Evolutionary conservation across 2,329 filamentous ascomycete genomes (phyloP), one percentile per base, ranked within the genome.

Genomic region (Ophiostoma fasciatum): DNA sequence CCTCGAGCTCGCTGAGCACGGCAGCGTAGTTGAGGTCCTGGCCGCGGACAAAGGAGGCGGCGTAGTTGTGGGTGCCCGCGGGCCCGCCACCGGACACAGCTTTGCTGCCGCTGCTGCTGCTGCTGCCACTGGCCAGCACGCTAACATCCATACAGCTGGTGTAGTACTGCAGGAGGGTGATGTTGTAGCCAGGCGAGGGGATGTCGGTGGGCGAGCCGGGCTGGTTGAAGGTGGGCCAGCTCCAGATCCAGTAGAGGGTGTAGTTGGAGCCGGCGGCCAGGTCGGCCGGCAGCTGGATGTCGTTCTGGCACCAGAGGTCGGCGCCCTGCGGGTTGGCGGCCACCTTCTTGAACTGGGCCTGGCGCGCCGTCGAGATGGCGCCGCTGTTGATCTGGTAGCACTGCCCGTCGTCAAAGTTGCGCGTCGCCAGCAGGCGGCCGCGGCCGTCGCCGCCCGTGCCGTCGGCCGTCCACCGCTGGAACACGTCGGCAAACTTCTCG

Each of bases 231-330:
- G 72, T 77, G 3, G 79, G 78, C 83, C 85, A 98, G 56, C 93
- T 80, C 90, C 90, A 96, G 31, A 94, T 78, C 88, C 88, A 96
- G 64, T 94, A 93, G 35, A 94, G 59, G 4, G 84, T 88, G 54
- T 87, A 82, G 20, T 68, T 66, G 21, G 75, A 69, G 30, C 74
- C 74, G 9, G 63, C 55, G n/a, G 67, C 56, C 31, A 74, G 61
- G 46, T 80, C 69, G 5, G 62, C 51, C 0, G 90, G 90, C 12
- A 98, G 62, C 49, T 76, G 66, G 32, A 94, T 62, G 50, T 90
- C 77, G 25, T 77, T 77, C 56, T 94, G 87, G 59, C 90, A 96
- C 61, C 68, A 77, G 34, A 87, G 63, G 48, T 78, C 71, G 31
- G 58, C 57, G 19, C 68, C 71, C 54, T 66, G 65, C 21, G 66